Conservation (phyloP, 768 basidiomycete genomes). For the Psilocybe cyanescens region DNA sequence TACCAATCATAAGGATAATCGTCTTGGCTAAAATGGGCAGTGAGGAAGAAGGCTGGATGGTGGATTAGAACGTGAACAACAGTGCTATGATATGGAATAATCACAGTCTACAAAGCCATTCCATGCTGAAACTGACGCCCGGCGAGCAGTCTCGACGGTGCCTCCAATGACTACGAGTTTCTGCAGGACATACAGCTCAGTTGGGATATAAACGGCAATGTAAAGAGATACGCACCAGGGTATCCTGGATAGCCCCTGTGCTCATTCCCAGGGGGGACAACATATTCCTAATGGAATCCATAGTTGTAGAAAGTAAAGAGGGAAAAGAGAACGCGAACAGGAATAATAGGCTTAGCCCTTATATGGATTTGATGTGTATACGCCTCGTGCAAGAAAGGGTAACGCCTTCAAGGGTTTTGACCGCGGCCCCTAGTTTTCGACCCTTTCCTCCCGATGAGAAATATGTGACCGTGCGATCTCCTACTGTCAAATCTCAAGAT, state of each 20-base stretch:
- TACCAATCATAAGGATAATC: conserved; percentile 90
- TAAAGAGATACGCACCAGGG: conserved; percentile 53
- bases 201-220: neutral
- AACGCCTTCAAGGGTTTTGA: conserved; percentile 28
- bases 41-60: conserved; percentile 78
- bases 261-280: conserved; percentile 73
- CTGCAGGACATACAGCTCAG: conserved; percentile 38
- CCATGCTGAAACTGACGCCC: conserved; percentile 85
- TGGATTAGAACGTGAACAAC: neutral
- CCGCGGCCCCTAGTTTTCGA: conserved; percentile 23
- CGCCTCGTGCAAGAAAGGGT: conserved; percentile 47
- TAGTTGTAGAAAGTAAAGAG: conserved; percentile 38
- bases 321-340: conserved; percentile 35
- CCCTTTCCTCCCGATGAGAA: conserved; percentile 24
- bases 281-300: conserved; percentile 75
- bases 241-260: conserved; percentile 76
- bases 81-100: conserved; percentile 21
- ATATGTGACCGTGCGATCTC: conserved; percentile 24
- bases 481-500: conserved; percentile 16
- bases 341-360: conserved; percentile 44
- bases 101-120: conserved; percentile 88
- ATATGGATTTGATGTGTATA: conserved; percentile 38
- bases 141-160: conserved; percentile 83
- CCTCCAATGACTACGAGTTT: conserved; percentile 92
- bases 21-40: conserved; percentile 86